These are phyloP conservation scores for Geranium incanum DNA, from an alignment of 441 rosid species.

Conservation along the genomic window DNA sequence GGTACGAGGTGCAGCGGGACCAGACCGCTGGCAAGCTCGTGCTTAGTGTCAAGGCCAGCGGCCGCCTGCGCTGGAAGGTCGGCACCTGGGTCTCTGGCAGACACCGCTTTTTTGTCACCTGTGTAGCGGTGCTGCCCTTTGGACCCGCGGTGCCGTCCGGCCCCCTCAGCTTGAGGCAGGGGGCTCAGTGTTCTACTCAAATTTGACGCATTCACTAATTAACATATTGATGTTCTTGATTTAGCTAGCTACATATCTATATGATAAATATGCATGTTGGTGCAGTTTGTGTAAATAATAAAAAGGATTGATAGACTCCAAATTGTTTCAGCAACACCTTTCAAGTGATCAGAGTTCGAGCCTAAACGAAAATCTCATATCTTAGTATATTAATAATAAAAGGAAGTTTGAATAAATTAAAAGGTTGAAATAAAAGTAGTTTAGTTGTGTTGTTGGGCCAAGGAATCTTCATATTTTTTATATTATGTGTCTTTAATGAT, in stretches of 20 bases:
- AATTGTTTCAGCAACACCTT: too few relatives aligned
- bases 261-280: neutral
- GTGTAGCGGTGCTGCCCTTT: conserved; percentile 47
- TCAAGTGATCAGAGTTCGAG: too few relatives aligned
- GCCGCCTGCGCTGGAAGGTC: conserved; percentile 56
- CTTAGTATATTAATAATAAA: too few relatives aligned
- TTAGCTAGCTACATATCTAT: neutral
- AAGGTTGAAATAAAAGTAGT: too few relatives aligned
- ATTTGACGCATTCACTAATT: conserved; percentile 23
- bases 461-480: conserved; percentile 16
- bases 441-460: conserved; percentile 2
- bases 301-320: neutral
- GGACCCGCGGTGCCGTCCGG: conserved; percentile 33
- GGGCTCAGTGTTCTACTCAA: conserved; percentile 42
- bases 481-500: neutral
- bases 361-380: too few relatives aligned
- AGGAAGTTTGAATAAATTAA: too few relatives aligned
- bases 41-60: conserved; percentile 37
- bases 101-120: conserved; percentile 41
- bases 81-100: conserved; percentile 66
- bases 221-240: conserved; percentile 3
- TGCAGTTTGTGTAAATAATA: neutral
- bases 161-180: conserved; percentile 39
- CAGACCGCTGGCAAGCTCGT: conserved; percentile 37
- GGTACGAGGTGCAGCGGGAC: conserved; percentile 45